A percentile compares a stretch with the other conserved stretches of the same genome.
Evolutionary conservation across 2,329 filamentous ascomycete genomes (phyloP).

Genomic region (Colletotrichum cuscutae): DNA sequence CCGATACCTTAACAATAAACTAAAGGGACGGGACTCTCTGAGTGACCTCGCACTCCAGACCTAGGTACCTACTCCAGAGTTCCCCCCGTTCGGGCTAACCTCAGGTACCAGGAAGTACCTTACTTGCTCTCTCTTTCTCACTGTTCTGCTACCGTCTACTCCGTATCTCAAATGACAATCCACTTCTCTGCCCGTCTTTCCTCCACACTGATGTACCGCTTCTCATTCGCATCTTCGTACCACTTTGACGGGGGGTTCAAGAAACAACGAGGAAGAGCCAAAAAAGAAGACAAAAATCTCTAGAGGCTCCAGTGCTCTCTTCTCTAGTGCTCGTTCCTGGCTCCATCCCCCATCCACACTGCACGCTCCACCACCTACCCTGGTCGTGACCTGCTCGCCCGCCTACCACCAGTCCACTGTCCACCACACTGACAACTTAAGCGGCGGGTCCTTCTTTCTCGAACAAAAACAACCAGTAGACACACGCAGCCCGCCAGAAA

Average conservation of each 20-base stretch:
- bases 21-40: neutral
- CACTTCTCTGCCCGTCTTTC: constrained; percentile 2
- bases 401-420: neutral
- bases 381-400: constrained; percentile 26
- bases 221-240: constrained; percentile 12
- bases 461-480: constrained; percentile 33
- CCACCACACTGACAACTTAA: constrained; percentile 23
- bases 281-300: neutral
- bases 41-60: neutral
- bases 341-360: constrained; percentile 11
- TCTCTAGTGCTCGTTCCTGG: neutral
- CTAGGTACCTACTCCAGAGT: neutral
- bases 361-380: constrained; percentile 27
- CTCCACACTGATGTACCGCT: constrained; percentile 1
- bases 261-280: constrained; percentile 1
- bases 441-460: constrained; percentile 28
- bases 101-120: neutral
- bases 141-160: neutral
- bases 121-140: neutral
- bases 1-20: neutral
- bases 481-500: neutral
- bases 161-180: neutral
- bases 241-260: neutral
- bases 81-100: neutral
- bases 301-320: constrained; percentile 28